Evolutionary conservation across 1,284 basidiomycete species (phyloP).

Genomic region (Ceratobasidium sp.): DNA sequence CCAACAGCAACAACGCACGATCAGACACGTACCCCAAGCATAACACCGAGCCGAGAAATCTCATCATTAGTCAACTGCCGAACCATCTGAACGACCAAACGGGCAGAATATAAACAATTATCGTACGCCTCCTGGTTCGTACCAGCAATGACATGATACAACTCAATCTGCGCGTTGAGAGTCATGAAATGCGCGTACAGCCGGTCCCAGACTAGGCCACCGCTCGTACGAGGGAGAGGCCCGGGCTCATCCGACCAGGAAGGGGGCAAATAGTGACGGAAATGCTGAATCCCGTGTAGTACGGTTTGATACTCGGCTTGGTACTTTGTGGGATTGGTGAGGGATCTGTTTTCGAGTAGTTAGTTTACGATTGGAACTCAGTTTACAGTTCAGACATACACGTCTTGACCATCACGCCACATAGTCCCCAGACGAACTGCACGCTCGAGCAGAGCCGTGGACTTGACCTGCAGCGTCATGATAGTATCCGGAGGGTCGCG

Average conservation of each 20-base stretch:
- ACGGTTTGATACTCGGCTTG: constrained; percentile 21
- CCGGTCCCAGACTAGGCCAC: constrained; percentile 23
- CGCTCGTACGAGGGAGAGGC: constrained; percentile 2
- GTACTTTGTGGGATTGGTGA: constrained; percentile 16
- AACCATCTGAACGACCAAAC: not conserved
- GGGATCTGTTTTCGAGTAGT: not conserved
- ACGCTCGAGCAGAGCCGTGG: constrained; percentile 29
- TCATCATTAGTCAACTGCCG: constrained; percentile 4
- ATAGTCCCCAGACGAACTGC: constrained; percentile 31
- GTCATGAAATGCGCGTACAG: constrained; percentile 29
- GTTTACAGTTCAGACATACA: constrained; percentile 3
- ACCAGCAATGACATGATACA: constrained; percentile 27
- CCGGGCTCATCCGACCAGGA: not conserved
- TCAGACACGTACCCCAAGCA: constrained; percentile 16
- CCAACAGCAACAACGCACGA: not conserved
- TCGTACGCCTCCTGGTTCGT: constrained; percentile 8
- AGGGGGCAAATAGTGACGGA: constrained; percentile 12
- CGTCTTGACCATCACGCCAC: constrained; percentile 12
- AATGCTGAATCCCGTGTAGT: constrained; percentile 15
- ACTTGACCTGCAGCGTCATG: constrained; percentile 27
- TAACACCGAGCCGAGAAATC: constrained; percentile 21
- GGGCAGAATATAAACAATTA: constrained; percentile 10
- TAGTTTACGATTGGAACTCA: not conserved
- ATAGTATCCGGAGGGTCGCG: not conserved
- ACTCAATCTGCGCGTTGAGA: constrained; percentile 23